Evolutionary conservation across 1,284 basidiomycete species (phyloP).

Genomic region (Peniophora sp.): DNA sequence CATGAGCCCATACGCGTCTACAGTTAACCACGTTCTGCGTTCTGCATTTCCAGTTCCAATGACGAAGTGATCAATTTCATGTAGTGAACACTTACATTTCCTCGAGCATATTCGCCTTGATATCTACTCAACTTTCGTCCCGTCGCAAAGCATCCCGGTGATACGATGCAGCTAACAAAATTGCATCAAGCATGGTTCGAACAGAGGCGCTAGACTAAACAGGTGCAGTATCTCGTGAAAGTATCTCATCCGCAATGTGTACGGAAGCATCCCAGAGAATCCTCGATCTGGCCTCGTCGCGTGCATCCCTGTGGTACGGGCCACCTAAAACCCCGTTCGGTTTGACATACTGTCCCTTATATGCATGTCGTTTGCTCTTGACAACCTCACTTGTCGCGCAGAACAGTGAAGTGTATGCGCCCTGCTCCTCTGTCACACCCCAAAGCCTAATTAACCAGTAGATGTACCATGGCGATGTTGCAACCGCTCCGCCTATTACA

Average conservation of each 20-base stretch:
- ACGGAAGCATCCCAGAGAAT: constrained; percentile 38
- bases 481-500: constrained; percentile 3
- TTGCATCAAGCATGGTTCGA: too few relatives aligned
- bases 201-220: too few relatives aligned
- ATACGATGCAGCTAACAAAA: too few relatives aligned
- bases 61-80: too few relatives aligned
- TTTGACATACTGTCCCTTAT: constrained; percentile 36
- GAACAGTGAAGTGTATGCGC: constrained; percentile 34
- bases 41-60: too few relatives aligned
- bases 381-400: constrained; percentile 37
- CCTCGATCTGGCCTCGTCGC: constrained; percentile 28
- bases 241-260: constrained; percentile 17
- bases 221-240: background rate
- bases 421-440: constrained; percentile 29
- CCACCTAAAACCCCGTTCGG: constrained; percentile 26
- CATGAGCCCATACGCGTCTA: too few relatives aligned
- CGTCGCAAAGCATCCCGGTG: too few relatives aligned
- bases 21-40: too few relatives aligned
- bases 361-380: constrained; percentile 26
- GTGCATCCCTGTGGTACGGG: constrained; percentile 18
- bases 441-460: constrained; percentile 17
- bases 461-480: constrained; percentile 12
- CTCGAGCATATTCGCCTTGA: too few relatives aligned
- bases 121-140: too few relatives aligned
- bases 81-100: too few relatives aligned